Evolutionary conservation across 768 basidiomycete genomes (phyloP).

Genomic region (Crucibulum laeve): DNA sequence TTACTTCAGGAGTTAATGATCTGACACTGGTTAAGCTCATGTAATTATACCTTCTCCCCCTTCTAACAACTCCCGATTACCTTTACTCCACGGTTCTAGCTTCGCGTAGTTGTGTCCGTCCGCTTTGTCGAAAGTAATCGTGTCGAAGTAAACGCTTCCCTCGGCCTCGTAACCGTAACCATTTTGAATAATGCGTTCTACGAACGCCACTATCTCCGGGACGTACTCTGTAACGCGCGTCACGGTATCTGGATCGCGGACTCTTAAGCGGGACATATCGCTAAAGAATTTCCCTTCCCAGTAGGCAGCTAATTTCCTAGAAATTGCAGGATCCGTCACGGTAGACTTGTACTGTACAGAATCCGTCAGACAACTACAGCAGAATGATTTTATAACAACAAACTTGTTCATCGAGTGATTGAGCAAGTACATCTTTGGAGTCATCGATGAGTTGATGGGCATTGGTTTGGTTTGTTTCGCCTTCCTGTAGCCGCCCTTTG

Average conservation of each 20-base stretch:
- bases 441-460: slow-evolving; percentile 64
- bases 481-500: slow-evolving; percentile 33
- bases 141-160: slow-evolving; percentile 93
- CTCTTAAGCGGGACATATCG: slow-evolving; percentile 87
- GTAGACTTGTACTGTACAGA: slow-evolving; percentile 62
- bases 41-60: slow-evolving; percentile 78
- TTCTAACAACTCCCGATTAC: slow-evolving; percentile 83
- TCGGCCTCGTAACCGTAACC: slow-evolving; percentile 70
- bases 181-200: slow-evolving; percentile 79
- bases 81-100: slow-evolving; percentile 93
- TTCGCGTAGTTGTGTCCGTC: slow-evolving; percentile 87
- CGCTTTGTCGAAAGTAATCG: slow-evolving; percentile 70
- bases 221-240: slow-evolving; percentile 98
- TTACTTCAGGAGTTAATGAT: slow-evolving; percentile 11
- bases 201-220: slow-evolving; percentile 88
- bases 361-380: neutral
- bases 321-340: slow-evolving; percentile 84
- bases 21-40: neutral
- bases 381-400: slow-evolving; percentile 9
- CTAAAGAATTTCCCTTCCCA: slow-evolving; percentile 91
- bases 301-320: slow-evolving; percentile 72
- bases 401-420: slow-evolving; percentile 73
- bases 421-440: slow-evolving; percentile 73
- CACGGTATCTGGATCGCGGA: slow-evolving; percentile 83
- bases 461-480: slow-evolving; percentile 32